These are phyloP conservation scores for Vigna nakashimae DNA, from an alignment of 306 rosid species.

Conservation along the genomic window DNA sequence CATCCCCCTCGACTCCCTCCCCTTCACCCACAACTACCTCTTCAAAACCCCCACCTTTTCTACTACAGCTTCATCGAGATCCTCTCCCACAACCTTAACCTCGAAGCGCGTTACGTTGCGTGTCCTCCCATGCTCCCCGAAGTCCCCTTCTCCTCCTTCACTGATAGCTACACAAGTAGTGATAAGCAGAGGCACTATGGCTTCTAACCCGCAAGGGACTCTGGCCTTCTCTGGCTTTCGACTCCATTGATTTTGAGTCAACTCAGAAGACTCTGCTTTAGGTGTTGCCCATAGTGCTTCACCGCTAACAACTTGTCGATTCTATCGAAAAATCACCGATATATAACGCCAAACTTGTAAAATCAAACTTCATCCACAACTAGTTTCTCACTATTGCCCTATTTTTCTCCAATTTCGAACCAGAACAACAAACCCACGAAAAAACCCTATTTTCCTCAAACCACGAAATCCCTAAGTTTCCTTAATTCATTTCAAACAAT, in stretches of 20 bases:
- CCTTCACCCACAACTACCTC: slow-evolving; percentile 51
- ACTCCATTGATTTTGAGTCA: slow-evolving; percentile 52
- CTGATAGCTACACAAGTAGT: slow-evolving; percentile 69
- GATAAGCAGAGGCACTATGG: slow-evolving; percentile 65
- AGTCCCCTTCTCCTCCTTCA: slow-evolving; percentile 67
- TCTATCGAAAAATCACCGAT: too few species aligned
- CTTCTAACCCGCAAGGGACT: slow-evolving; percentile 59
- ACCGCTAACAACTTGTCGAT: too few species aligned
- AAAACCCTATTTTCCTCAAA: too few species aligned
- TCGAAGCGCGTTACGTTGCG: slow-evolving; percentile 52
- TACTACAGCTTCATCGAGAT: slow-evolving; percentile 63
- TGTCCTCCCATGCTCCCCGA: slow-evolving; percentile 64
- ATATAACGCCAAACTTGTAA: too few species aligned
- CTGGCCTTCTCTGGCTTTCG: slow-evolving; percentile 60
- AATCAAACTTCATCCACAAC: too few species aligned
- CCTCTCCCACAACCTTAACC: slow-evolving; percentile 61
- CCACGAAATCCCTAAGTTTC: too few species aligned
- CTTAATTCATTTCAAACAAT: too few species aligned
- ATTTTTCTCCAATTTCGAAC: too few species aligned
- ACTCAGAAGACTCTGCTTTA: slow-evolving; percentile 56
- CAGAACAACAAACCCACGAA: too few species aligned
- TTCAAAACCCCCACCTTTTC: neutral
- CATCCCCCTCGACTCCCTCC: slow-evolving; percentile 62
- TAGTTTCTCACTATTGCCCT: too few species aligned
- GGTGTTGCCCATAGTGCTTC: slow-evolving; percentile 55